Evolutionary conservation across 208 protist species (phyloP), one percentile per base, ranked within the genome.

Genomic region (Leishmania gerbilli): DNA sequence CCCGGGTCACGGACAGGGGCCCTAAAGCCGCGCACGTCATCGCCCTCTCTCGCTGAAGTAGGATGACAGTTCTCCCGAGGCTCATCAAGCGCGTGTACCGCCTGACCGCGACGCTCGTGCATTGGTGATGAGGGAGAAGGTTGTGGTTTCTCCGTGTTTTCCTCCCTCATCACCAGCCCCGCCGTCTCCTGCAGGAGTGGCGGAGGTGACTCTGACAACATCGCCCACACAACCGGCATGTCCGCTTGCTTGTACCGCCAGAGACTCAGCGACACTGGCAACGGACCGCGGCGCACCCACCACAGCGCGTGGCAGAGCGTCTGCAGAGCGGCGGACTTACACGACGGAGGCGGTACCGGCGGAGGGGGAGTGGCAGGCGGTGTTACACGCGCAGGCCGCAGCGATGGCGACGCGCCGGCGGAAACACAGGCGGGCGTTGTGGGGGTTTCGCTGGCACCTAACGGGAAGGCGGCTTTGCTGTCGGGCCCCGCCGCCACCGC

Each of bases 191-290:
- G 51, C 37, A 37, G 37, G 19, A 69, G 51, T 17, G 60, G 56
- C 42, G 31, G 64, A 9, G 53, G 67, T 15, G 47, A 1, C 49
- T 24, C 51, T 65, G 42, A 45, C 74, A 79, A 69, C 56, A 71
- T 51, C 51, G 49, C 15, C 78, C 77, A 82, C 71, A 93, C 31
- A 40, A 74, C 68, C 60, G 79, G 67, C 21, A 90, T 58, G 60
- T 93, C 83, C 0, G 79, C 71, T 45, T 84, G 58, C 27, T 58
- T 62, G 76, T 90, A 93, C 68, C 84, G 60, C 71, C 83, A 56
- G 8, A 93, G 72, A 62, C 75, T 88, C 77, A 93, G 69, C 37
- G 90, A 90, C 34, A 93, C 77, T 9, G 84, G 82, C 74, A 90
- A 79, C 13, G 72, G 76, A 0, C 64, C 62, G n/a, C 82, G 77